These are phyloP conservation scores for Triticum aestivum DNA, from an alignment of 176 grass and related monocot species.

Conservation along the genomic window IWGSC_CS_RefSeq_v2.1 NC_057803.1:148760986-148761485, in stretches of 20 bases:
- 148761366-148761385: not conserved
- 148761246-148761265: not conserved
- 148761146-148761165: not conserved
- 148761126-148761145: not conserved
- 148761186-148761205: not conserved
- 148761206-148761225: not conserved
- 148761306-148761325: not conserved
- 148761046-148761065: not conserved
- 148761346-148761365: conserved; percentile 4
- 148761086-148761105: not conserved
- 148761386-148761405: not conserved
- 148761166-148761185: too few relatives aligned
- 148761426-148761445: too few relatives aligned
- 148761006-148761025: not conserved
- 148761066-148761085: not conserved
- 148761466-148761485: not conserved
- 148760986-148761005: not conserved
- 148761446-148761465: too few relatives aligned
- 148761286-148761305: not conserved
- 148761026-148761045: not conserved
- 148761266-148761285: not conserved
- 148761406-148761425: not conserved
- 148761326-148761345: not conserved
- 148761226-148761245: not conserved
- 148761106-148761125: not conserved